These are phyloP conservation scores for Parmelia sp. DNA, from an alignment of 495 filamentous ascomycete species.

Conservation along the genomic window DNA sequence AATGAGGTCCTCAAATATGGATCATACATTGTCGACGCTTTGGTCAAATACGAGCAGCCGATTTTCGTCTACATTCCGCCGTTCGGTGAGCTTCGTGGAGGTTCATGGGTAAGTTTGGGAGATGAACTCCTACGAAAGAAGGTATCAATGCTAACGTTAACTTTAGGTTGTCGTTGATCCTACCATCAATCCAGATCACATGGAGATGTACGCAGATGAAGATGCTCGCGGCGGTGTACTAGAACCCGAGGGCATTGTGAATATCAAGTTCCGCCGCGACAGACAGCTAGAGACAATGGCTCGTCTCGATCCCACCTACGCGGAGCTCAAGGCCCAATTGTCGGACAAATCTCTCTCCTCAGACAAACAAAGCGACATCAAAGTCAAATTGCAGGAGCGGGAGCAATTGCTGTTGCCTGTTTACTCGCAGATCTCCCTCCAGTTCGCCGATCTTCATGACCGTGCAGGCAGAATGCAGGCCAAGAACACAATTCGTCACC, in stretches of 20 bases:
- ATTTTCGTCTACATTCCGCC: constrained; percentile 98
- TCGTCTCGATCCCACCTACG: constrained; percentile 79
- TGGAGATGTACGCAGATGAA: constrained; percentile 99
- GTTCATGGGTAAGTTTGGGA: constrained; percentile 76
- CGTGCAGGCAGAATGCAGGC: constrained; percentile 96
- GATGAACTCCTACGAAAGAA: constrained; percentile 12
- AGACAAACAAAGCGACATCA: constrained; percentile 70
- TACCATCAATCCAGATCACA: constrained; percentile 89
- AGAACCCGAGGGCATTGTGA: constrained; percentile 95
- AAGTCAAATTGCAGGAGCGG: constrained; percentile 77
- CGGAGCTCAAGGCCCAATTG: constrained; percentile 69
- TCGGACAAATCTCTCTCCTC: constrained; percentile 59
- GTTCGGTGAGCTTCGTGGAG: constrained; percentile 93
- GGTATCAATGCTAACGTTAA: constrained; percentile 29
- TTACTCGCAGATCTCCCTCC: constrained; percentile 85
- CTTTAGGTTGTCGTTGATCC: constrained; percentile 85
- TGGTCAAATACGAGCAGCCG: constrained; percentile 97
- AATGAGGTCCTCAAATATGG: constrained; percentile 99
- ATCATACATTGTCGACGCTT: constrained; percentile 94
- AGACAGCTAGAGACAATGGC: constrained; percentile 98
- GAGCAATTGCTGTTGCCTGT: constrained; percentile 86
- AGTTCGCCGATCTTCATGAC: constrained; percentile 96
- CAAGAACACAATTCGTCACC: constrained; percentile 83
- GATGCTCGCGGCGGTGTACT: constrained; percentile 94
- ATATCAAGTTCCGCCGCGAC: constrained; percentile 96